Percentiles rank a stretch among this genome's conserved stretches.
phyloP scores from a whole-genome alignment of 352 stramenopile genomes.

The Phytophthora pisi region DNA sequence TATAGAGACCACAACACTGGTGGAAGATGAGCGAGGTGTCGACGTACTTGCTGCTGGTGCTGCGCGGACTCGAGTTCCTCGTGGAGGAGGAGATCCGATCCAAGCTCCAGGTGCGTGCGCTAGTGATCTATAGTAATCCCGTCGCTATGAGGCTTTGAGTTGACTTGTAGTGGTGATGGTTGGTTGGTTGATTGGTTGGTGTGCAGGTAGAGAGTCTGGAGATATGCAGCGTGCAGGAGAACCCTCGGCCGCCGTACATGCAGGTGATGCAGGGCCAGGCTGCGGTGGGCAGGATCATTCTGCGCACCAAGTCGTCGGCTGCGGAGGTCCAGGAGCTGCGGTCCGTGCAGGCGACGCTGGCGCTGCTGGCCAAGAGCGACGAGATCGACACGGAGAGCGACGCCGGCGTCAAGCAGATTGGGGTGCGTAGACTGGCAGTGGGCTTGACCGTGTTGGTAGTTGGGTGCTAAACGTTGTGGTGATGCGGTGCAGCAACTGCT shows the following conservation, averaged over 20 bases:
- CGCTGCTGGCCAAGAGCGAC: conserved; percentile 61
- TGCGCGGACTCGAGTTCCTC: conserved; percentile 77
- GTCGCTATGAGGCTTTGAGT: not conserved
- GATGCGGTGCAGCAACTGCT: conserved; percentile 48
- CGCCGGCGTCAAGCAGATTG: conserved; percentile 63
- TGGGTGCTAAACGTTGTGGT: conserved; percentile 6
- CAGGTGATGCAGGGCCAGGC: conserved; percentile 79
- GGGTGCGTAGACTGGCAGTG: conserved; percentile 38
- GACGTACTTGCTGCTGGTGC: conserved; percentile 77
- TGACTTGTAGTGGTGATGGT: not conserved
- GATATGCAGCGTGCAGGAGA: conserved; percentile 70
- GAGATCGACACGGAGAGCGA: conserved; percentile 56
- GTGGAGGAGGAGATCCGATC: conserved; percentile 69
- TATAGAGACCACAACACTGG: conserved; percentile 16
- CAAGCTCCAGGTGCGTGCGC: conserved; percentile 55
- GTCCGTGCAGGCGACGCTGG: conserved; percentile 66
- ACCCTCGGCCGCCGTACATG: conserved; percentile 54
- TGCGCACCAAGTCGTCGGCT: conserved; percentile 60
- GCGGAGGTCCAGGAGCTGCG: conserved; percentile 56
- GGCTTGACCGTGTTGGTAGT: not conserved
- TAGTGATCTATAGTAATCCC: not conserved
- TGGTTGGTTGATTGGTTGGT: not conserved
- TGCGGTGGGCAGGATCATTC: conserved; percentile 67
- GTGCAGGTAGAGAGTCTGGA: conserved; percentile 64
- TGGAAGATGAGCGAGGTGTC: conserved; percentile 19